phyloP scores from a whole-genome alignment of 768 basidiomycete species.

The Ramaria rubella region DNA sequence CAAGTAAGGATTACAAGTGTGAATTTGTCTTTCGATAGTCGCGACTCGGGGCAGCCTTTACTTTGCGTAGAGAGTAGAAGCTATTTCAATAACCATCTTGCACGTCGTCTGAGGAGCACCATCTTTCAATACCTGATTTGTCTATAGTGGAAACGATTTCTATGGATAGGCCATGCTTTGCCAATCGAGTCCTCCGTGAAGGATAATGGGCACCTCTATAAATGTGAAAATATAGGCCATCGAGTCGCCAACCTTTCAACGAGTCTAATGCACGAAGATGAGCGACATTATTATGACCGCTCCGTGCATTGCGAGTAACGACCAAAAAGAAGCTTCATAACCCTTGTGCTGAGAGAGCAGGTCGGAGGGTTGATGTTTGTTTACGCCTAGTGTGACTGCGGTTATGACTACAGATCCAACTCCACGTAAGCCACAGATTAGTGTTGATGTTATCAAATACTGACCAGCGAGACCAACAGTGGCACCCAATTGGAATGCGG shows the following conservation, averaged over 20 bases:
- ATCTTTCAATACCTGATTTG: too few relatives aligned
- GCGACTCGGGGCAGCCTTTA: too few relatives aligned
- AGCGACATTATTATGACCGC: slow-evolving; percentile 2
- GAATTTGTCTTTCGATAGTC: too few relatives aligned
- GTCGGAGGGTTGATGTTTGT: neutral
- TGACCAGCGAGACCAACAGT: slow-evolving; percentile 41
- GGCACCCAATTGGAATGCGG: slow-evolving; percentile 45
- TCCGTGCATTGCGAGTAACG: slow-evolving; percentile 5
- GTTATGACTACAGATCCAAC: neutral
- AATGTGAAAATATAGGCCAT: too few relatives aligned
- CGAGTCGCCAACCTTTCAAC: too few relatives aligned
- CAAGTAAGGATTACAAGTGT: slow-evolving; percentile 19
- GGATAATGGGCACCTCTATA: too few relatives aligned
- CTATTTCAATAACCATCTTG: too few relatives aligned
- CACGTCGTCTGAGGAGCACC: too few relatives aligned
- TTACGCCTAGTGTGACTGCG: slow-evolving; percentile 2
- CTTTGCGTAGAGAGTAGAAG: too few relatives aligned
- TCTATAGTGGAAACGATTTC: too few relatives aligned
- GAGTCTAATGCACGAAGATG: slow-evolving; percentile 3
- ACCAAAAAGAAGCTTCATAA: slow-evolving; percentile 10
- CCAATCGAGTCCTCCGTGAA: too few relatives aligned
- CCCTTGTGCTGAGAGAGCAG: neutral
- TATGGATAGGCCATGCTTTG: too few relatives aligned
- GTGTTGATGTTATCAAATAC: neutral
- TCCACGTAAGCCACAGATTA: neutral